Conservation (phyloP, 805 yeast species). For the Saccharomyces cerevisiae region DNA sequence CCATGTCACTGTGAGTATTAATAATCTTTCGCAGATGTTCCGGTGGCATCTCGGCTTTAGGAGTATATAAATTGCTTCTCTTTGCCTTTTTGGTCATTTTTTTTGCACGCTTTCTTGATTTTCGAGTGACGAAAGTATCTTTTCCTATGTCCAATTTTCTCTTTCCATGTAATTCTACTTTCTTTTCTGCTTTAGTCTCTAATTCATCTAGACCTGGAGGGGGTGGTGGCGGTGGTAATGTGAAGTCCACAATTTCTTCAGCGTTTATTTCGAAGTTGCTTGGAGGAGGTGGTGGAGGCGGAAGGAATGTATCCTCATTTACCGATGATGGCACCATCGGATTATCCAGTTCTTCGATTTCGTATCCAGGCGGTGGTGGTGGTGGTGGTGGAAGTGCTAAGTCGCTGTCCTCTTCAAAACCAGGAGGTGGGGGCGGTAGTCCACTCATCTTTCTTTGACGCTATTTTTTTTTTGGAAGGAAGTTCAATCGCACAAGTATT, state of each 20-base stretch:
- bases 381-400: slow-evolving; percentile 28
- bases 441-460: slow-evolving; percentile 4
- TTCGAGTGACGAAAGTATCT: slow-evolving; percentile 4
- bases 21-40: slow-evolving; percentile 84
- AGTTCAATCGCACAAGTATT: background rate
- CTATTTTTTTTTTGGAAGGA: background rate
- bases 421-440: slow-evolving; percentile 26
- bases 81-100: slow-evolving; percentile 15
- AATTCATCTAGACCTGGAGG: slow-evolving; percentile 6
- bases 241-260: slow-evolving; percentile 6
- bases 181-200: background rate
- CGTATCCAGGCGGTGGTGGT: slow-evolving; percentile 30
- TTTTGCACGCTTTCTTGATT: slow-evolving; percentile 4
- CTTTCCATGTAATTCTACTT: background rate
- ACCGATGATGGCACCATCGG: slow-evolving; percentile 30
- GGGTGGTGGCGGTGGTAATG: slow-evolving; percentile 27
- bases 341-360: slow-evolving; percentile 4
- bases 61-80: slow-evolving; percentile 43
- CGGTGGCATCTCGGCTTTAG: slow-evolving; percentile 81
- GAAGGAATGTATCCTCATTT: slow-evolving; percentile 14
- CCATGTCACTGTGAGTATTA: slow-evolving; percentile 75
- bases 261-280: slow-evolving; percentile 5
- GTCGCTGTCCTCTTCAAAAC: slow-evolving; percentile 5
- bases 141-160: background rate
- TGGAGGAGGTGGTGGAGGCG: slow-evolving; percentile 26